Evolutionary conservation across 106 monocot genomes (phyloP).

Genomic region (Hemerocallis citrina): DNA sequence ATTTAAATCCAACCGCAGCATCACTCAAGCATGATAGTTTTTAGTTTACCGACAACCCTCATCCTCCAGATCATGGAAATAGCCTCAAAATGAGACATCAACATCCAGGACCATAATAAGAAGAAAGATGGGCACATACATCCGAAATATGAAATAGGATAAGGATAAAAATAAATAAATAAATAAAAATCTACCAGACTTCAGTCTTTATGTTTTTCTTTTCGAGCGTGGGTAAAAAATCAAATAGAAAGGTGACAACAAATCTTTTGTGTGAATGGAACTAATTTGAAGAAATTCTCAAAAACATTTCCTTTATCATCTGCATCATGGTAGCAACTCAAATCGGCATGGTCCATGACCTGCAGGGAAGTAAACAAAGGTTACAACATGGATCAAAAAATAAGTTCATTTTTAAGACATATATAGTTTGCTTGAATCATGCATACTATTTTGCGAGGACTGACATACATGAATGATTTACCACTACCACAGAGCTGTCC

Average conservation of each 20-base stretch:
- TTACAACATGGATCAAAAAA: neutral
- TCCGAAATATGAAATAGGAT: neutral
- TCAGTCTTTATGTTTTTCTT: too few species aligned
- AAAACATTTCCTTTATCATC: neutral
- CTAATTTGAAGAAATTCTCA: neutral
- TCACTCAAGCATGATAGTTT: too few species aligned
- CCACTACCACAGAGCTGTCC: neutral
- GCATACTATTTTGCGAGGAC: neutral
- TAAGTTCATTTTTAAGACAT: neutral
- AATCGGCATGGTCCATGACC: constrained; percentile 55
- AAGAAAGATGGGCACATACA: too few species aligned
- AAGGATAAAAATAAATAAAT: too few species aligned
- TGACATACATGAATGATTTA: too few species aligned
- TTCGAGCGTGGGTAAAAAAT: too few species aligned
- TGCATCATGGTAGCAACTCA: constrained; percentile 33
- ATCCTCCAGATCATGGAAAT: too few species aligned
- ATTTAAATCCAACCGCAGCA: too few species aligned
- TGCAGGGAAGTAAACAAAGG: constrained; percentile 16
- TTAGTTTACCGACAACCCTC: too few species aligned
- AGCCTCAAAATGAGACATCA: too few species aligned
- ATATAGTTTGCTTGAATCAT: neutral
- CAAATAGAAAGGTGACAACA: neutral
- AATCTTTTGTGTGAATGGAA: neutral
- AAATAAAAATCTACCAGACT: too few species aligned
- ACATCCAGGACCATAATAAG: too few species aligned